Base-by-base conservation (phyloP, 768 basidiomycete species). In the Leucocoprinus sp. region DNA sequence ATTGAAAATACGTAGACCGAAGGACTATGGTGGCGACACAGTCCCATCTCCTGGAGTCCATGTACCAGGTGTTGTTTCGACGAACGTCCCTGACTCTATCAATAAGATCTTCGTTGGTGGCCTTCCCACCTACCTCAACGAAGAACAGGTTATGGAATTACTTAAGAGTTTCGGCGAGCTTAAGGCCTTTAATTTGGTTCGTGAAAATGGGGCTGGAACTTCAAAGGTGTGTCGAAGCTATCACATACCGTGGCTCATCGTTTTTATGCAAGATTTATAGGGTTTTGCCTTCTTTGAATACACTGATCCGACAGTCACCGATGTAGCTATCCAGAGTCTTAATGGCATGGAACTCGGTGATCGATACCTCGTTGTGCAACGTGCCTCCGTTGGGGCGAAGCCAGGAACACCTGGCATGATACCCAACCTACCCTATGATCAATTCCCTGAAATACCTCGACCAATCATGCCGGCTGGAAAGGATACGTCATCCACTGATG, bases 201-300 rank as follows among this genome's bases (percentile, higher is more conserved):
- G 96, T 50, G 96, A 99, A 64, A 89, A 87, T 52, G 83, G 82
- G 34, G 90, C 82, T 48, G 90, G 87, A 39, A 67, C 79, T 23
- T 95, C 90, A 6, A 97, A 97, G 75, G 93, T 86, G 50, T 39
- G 19, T 52, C 36, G 34, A 21, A 18, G 18, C 35, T 8, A 37
- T 50, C n/a, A n/a, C n/a, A n/a, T n/a, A n/a, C n/a, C n/a, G n/a
- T n/a, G n/a, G n/a, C n/a, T n/a, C n/a, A n/a, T n/a, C n/a, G n/a
- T n/a, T n/a, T n/a, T n/a, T n/a, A n/a, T 27, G 26, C 39, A 54
- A 48, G 37, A 42, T 26, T 11, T 46, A 36, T 56, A 97, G 95
- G 96, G 96, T 56, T 99, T 96, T 64, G 96, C 96, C 2, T 98
- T 99, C 74, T 95, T 93, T 68, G 96, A 99, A 74, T 99, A 98